Base-by-base conservation (phyloP, 768 basidiomycete species). In the Mycena rosella region DNA sequence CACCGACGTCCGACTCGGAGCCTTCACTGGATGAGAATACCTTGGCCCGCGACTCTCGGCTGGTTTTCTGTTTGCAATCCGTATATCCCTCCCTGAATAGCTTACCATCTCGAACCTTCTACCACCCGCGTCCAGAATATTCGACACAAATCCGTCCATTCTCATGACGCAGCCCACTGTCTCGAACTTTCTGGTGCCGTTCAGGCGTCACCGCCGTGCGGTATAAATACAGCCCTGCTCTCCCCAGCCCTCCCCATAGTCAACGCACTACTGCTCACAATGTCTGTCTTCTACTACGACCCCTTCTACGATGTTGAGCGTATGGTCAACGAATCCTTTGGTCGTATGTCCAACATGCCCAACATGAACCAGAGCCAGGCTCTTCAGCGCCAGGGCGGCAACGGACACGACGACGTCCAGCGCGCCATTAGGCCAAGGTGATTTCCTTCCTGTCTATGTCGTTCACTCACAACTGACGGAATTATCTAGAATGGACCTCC, bases 401-500 rank as follows among this genome's bases (percentile, higher is more conserved):
- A 2, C 24, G 26, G 49, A 8, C 68, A 30, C 53, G 40, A 59
- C 65, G 58, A 63, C 40, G 32, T 63, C 15, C 67, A 68, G 18
- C 61, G 69, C 56, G 72, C 69, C 15, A 71, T 77, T 42, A 78
- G 74, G 60, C 84, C 82, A 11, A 79, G 70, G 83, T 80, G 20
- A 17, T 6, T 4, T 27, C 5, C 15, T n/a, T 4, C 34, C 26
- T 49, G 20, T 30, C 27, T 5, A 2, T 36, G 44, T 9, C 18
- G 18, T 27, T 24, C 29, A 20, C 47, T n/a, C n/a, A 32, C 36
- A 20, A 22, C 38, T 60, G 22, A 57, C 29, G 18, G 15, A 22
- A 8, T 30, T 3, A 17, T 34, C 6, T 24, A 89, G 88, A 71
- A 85, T 89, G 84, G 87, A 90, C 70, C 75, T 89, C 11, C 85